phyloP scores from a whole-genome alignment of 108 stramenopile genomes.

The Discostella stelligeroides region DNA sequence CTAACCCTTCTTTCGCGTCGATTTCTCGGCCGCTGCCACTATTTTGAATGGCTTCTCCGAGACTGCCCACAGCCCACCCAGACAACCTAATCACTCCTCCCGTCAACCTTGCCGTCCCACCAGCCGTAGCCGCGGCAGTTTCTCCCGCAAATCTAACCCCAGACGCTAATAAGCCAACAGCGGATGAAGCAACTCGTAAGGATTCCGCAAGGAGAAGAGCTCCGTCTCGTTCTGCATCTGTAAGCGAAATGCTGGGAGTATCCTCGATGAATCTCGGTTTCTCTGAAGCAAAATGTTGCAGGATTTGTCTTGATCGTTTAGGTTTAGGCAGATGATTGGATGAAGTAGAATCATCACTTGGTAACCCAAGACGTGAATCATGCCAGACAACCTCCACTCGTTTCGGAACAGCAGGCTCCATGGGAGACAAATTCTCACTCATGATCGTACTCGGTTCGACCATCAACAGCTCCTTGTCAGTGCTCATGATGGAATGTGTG shows the following conservation, averaged over 20 bases:
- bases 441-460: not conserved
- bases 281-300: not conserved
- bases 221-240: conserved; percentile 48
- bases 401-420: conserved; percentile 3
- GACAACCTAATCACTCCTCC: conserved; percentile 40
- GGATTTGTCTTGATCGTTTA: conserved; percentile 8
- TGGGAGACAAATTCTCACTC: not conserved
- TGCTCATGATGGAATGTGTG: not conserved
- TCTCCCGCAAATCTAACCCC: conserved; percentile 51
- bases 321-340: not conserved
- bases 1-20: not conserved
- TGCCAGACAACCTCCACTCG: conserved; percentile 48
- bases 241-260: not conserved
- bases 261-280: not conserved
- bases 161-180: conserved; percentile 49
- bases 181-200: conserved; percentile 45
- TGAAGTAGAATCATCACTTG: conserved; percentile 6
- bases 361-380: conserved; percentile 21
- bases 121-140: conserved; percentile 48
- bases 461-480: not conserved
- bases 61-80: conserved; percentile 45
- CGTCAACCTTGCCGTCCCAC: conserved; percentile 44
- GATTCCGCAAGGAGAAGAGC: conserved; percentile 49
- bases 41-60: conserved; percentile 30
- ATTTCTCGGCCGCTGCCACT: not conserved